Conservation (phyloP, 1,284 basidiomycete species). For the Malassezia yamatoensis region DNA sequence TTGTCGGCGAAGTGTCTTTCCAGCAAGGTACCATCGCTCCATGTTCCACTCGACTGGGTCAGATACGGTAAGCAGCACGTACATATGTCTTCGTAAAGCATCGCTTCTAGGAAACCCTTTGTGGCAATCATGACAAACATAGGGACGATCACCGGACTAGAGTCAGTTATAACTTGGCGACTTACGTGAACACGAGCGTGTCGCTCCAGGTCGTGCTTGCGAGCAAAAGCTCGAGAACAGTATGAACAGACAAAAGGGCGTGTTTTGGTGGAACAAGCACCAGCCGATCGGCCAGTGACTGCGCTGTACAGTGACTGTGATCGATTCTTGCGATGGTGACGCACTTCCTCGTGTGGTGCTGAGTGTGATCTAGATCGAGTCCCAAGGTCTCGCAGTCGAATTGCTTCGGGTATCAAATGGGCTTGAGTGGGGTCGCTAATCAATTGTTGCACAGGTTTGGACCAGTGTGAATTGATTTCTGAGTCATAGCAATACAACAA, state of each 20-base stretch:
- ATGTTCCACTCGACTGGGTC: slow-evolving; percentile 17
- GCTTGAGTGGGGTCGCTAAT: no score
- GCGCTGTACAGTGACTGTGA: no score
- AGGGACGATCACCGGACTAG: slow-evolving; percentile 43
- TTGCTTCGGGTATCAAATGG: no score
- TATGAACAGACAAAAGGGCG: slow-evolving; percentile 38
- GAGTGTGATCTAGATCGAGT: no score
- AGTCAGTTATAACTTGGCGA: not conserved
- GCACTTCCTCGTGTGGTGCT: no score
- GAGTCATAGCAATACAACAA: not conserved
- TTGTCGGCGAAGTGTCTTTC: no score
- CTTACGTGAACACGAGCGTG: slow-evolving; percentile 39
- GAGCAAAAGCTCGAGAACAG: slow-evolving; percentile 40
- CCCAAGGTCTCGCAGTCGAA: no score
- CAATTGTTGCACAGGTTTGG: no score
- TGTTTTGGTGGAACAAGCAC: not conserved
- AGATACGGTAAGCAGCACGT: slow-evolving; percentile 11
- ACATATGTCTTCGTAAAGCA: slow-evolving; percentile 43
- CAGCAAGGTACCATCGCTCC: not conserved
- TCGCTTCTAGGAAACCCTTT: slow-evolving; percentile 46
- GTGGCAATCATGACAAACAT: slow-evolving; percentile 42
- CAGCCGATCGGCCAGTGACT: no score
- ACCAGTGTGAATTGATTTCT: not conserved
- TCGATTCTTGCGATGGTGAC: no score
- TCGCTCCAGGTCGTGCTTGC: slow-evolving; percentile 45